phyloP scores from a whole-genome alignment of 2,329 filamentous ascomycete genomes.

The Microsporum canis region DNA sequence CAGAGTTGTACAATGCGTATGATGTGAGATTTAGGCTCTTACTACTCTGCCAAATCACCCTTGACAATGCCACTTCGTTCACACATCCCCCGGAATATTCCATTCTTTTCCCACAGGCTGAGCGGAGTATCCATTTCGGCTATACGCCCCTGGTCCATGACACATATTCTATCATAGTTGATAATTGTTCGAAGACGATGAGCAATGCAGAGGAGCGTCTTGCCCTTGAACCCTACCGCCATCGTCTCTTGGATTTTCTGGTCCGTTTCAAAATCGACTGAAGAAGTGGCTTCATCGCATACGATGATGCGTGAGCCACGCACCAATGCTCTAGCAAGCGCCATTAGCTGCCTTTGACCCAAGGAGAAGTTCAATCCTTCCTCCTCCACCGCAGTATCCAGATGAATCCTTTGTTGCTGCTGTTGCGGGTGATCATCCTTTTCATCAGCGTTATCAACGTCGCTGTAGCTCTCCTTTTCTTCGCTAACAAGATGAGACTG shows the following conservation, averaged over 20 bases:
- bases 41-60: slow-evolving; percentile 26
- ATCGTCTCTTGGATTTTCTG: slow-evolving; percentile 90
- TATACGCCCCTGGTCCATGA: slow-evolving; percentile 85
- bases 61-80: slow-evolving; percentile 64
- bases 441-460: slow-evolving; percentile 18
- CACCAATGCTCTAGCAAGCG: slow-evolving; percentile 79
- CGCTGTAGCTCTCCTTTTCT: slow-evolving; percentile 39
- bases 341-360: slow-evolving; percentile 91
- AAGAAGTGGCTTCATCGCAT: slow-evolving; percentile 90
- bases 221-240: slow-evolving; percentile 68
- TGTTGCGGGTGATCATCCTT: slow-evolving; percentile 4
- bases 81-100: slow-evolving; percentile 84
- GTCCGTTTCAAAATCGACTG: slow-evolving; percentile 92
- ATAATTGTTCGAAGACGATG: slow-evolving; percentile 88
- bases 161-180: slow-evolving; percentile 86
- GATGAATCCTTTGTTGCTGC: slow-evolving; percentile 50
- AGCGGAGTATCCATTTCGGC: slow-evolving; percentile 74
- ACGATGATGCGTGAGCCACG: slow-evolving; percentile 83
- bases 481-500: slow-evolving; percentile 38
- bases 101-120: slow-evolving; percentile 57
- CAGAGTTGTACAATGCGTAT: too few relatives aligned
- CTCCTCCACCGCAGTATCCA: slow-evolving; percentile 80
- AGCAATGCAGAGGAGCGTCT: slow-evolving; percentile 84
- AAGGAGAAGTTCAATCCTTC: slow-evolving; percentile 94
- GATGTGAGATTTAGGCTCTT: not conserved